phyloP scores from a whole-genome alignment of 129 eudicot species.

The Artemisia annua region DNA sequence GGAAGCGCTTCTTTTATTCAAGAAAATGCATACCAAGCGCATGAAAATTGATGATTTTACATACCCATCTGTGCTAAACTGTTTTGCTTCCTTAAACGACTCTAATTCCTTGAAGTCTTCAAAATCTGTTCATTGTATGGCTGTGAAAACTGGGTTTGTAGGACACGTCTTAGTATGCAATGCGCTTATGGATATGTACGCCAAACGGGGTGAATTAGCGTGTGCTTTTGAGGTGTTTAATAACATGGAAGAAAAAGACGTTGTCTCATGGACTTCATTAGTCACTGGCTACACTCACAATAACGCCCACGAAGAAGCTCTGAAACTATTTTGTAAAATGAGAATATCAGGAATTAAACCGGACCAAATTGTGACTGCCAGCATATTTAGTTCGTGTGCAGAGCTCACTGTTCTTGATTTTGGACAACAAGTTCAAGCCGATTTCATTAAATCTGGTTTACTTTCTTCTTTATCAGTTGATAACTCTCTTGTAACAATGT shows the following conservation, averaged over 20 bases:
- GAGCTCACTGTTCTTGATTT: constrained; percentile 61
- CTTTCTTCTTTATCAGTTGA: constrained; percentile 59
- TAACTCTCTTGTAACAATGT: constrained; percentile 67
- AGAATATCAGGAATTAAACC: constrained; percentile 51
- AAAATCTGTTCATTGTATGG: constrained; percentile 54
- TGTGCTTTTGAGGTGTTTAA: constrained; percentile 49
- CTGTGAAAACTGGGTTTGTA: constrained; percentile 63
- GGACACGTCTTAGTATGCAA: constrained; percentile 47
- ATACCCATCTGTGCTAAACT: constrained; percentile 65
- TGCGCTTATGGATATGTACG: constrained; percentile 84
- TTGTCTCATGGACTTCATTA: constrained; percentile 83
- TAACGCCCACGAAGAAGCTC: constrained; percentile 49
- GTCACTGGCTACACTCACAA: constrained; percentile 65
- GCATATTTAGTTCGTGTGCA: constrained; percentile 69
- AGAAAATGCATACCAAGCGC: constrained; percentile 51
- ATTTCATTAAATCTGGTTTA: constrained; percentile 48
- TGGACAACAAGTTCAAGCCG: constrained; percentile 73
- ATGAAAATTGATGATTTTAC: constrained; percentile 72
- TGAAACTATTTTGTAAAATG: constrained; percentile 58
- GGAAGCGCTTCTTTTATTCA: constrained; percentile 59
- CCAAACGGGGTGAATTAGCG: constrained; percentile 48
- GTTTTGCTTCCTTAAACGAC: constrained; percentile 44
- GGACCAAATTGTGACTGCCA: constrained; percentile 56
- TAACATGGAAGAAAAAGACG: constrained; percentile 51
- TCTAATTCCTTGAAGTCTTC: constrained; percentile 41